phyloP scores from a whole-genome alignment of 495 filamentous ascomycete species.

The Bacidia gigantensis region DNA sequence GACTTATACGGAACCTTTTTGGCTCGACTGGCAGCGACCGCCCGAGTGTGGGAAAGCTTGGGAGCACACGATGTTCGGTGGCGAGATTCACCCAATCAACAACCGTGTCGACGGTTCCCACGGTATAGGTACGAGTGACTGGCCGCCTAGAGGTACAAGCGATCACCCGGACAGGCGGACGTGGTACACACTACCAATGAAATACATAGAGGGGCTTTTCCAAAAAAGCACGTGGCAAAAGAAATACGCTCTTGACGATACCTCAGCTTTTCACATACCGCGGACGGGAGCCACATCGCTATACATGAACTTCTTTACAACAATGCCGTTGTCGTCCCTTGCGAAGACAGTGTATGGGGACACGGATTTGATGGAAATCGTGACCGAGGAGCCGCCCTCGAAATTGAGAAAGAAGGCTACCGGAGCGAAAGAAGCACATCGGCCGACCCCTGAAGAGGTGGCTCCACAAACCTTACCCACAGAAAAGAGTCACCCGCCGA shows the following conservation, averaged over 20 bases:
- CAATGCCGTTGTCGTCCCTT: constrained; percentile 10
- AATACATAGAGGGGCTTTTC: constrained; percentile 14
- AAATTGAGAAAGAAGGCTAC: constrained; percentile 11
- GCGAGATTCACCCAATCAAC: constrained; percentile 14
- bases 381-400: constrained; percentile 13
- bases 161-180: constrained; percentile 11
- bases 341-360: constrained; percentile 12
- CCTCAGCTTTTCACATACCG: constrained; percentile 10
- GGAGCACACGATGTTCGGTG: constrained; percentile 17
- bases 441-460: constrained; percentile 9
- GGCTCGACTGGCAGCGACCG: constrained; percentile 9
- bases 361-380: constrained; percentile 2
- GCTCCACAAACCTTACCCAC: not conserved
- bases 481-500: not conserved
- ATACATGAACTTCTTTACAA: constrained; percentile 18
- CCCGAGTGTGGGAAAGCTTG: constrained; percentile 16
- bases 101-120: constrained; percentile 14
- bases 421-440: constrained; percentile 8
- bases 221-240: constrained; percentile 16
- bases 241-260: constrained; percentile 5
- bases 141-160: constrained; percentile 9
- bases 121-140: constrained; percentile 13
- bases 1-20: constrained; percentile 14
- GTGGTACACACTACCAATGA: constrained; percentile 16
- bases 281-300: constrained; percentile 12